Evolutionary conservation across 306 rosid genomes (phyloP).

Genomic region (Cicer arietinum): DNA sequence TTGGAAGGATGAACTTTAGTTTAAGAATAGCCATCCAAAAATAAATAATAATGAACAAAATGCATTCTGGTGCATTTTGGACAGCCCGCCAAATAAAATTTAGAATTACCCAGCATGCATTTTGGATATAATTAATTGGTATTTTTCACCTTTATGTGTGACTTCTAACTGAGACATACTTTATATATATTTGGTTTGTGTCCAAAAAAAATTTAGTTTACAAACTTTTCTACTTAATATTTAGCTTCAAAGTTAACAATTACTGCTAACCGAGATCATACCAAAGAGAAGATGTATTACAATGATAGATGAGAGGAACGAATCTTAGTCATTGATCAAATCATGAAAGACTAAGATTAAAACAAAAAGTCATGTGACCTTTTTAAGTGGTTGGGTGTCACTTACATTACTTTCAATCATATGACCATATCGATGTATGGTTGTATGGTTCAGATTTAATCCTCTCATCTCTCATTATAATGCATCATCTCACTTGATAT

Average conservation of each 20-base stretch:
- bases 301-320: too few species aligned
- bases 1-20: conserved; percentile 7
- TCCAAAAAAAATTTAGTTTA: neutral
- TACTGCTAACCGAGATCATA: neutral
- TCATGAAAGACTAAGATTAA: too few species aligned
- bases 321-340: too few species aligned
- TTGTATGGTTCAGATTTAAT: too few species aligned
- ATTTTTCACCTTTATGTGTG: neutral
- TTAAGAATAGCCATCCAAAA: conserved; percentile 42
- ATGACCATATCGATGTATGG: too few species aligned
- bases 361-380: too few species aligned
- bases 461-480: too few species aligned
- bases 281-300: too few species aligned
- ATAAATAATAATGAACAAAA: conserved; percentile 31
- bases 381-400: too few species aligned
- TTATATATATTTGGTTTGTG: neutral
- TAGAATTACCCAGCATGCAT: conserved; percentile 23
- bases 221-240: conserved; percentile 1
- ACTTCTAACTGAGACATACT: conserved; percentile 7
- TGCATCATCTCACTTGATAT: too few species aligned
- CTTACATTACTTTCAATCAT: too few species aligned
- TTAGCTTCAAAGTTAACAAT: neutral
- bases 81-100: conserved; percentile 15
- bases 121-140: conserved; percentile 1
- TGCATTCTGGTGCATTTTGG: neutral